Base-by-base conservation (phyloP, 2,329 filamentous ascomycete species). In the Blumeriella jaapii region DNA sequence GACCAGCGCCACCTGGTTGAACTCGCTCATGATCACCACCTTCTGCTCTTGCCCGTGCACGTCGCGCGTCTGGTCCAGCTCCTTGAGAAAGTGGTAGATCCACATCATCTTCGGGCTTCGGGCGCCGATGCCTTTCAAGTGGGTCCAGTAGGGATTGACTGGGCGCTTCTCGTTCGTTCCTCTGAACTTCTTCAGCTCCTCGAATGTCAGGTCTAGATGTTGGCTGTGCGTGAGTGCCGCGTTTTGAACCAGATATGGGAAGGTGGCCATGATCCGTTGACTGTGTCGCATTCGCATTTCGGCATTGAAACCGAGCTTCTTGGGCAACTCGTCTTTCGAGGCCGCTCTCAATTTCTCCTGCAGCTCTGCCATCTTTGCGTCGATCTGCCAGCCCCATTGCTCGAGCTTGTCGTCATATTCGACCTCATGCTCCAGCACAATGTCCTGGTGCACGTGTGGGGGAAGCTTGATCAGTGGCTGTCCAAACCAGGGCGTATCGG, bases 51-150 rank as follows among this genome's bases (percentile, higher is more conserved):
- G 11, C 2, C 30, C 39, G 10, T 36, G 16, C 5, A 34, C 17
- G 13, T 44, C 39, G 8, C 18, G 34, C 6, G n/a, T 18, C 5
- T 29, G 8, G 3, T 37, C 30, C 15, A 43, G 14, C 6, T 31
- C 13, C 0, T 12, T 20, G 17, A 49, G 38, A 6, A 42, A 49
- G 2, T 34, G 11, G 14, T 38, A 31, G 16, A 49, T 19, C 42
- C 42, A 49, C 19, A 37, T 29, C 6, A 20, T 20, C 36, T 49
- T 49, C 3, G 46, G 41, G 13, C 42, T 46, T 15, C n/a, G 39
- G 13, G 39, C 35, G 1, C 36, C 28, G 16, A 49, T 47, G 1
- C 30, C 8, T 22, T 30, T 17, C 2, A 47, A 18, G 12, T 42
- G 17, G 12, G 35, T 24, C 8, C 11, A 32, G 14, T 47, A 46